Base-by-base conservation (phyloP, 768 basidiomycete species). In the Tricholoma saponaceum region DNA sequence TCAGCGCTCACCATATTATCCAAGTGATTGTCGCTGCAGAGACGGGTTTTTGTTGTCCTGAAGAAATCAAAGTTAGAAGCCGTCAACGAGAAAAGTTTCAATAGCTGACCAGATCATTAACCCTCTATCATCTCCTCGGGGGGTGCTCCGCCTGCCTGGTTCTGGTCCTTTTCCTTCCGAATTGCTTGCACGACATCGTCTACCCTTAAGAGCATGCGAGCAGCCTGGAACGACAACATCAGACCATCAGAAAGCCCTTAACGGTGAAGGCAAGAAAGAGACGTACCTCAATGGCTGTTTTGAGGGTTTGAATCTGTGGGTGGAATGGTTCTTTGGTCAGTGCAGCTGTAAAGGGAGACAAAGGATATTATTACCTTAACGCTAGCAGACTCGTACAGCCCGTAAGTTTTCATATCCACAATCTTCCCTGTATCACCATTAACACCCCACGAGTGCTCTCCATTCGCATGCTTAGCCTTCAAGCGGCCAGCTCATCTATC, bases 361-460 rank as follows among this genome's bases (percentile, higher is more conserved):
- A 2, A 7, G 25, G n/a, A 58, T n/a, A n/a, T n/a, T n/a, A 69
- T 22, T 58, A 87, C 86, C 81, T 98, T 98, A 68, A 99, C 96
- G 62, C 92, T 94, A 4, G 96, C 95, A 33, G 90, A 93, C 76
- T 99, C 97, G 63, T 92, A 92, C 58, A 99, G 75, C 1, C 95
- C 95, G 70, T 98, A 97, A 47, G 77, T 74, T 70, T 93, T 95
- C 96, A 98, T 98, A 70, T 98, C 92, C 41, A 90, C 90, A 39
- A 95, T 87, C 74, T 95, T 96, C 23, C 97, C 97, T 6, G 90
- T 95, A 66, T 98, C 91, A 22, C 96, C 97, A 63, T 98, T 87
- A 37, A 99, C 90, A 55, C 97, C 97, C 86, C 89, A 98, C 44
- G 91, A 87, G 67, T 88, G 72, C 66, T 95, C 90, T 3, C 95